Conservation (phyloP, 2,329 filamentous ascomycete genomes). For the Pseudopithomyces maydicus region DNA sequence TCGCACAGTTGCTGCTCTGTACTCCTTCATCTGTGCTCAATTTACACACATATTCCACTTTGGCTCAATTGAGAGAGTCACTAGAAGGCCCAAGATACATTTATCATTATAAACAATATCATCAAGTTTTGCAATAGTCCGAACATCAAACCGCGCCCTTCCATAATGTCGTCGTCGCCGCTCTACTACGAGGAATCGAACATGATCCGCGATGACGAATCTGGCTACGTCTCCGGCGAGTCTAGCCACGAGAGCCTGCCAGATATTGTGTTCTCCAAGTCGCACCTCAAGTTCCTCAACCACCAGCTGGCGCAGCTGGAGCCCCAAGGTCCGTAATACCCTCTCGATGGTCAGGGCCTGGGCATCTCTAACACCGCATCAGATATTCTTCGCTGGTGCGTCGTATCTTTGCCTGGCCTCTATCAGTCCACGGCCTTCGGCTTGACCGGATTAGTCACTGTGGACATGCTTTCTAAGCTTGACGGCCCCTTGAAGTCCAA, state of each 20-base stretch:
- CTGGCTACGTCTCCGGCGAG: slow-evolving; percentile 78
- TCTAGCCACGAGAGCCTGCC: slow-evolving; percentile 69
- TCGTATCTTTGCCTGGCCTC: slow-evolving; percentile 85
- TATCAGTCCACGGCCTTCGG: slow-evolving; percentile 63
- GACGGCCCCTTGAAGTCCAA: slow-evolving; percentile 62
- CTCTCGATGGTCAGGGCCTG: slow-evolving; percentile 11
- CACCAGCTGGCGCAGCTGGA: slow-evolving; percentile 84
- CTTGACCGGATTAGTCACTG: slow-evolving; percentile 56
- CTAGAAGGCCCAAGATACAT: background rate
- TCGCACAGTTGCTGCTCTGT: slow-evolving; percentile 4
- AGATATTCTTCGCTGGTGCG: slow-evolving; percentile 92
- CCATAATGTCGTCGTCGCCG: slow-evolving; percentile 32
- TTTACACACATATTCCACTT: background rate
- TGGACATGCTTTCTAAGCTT: slow-evolving; percentile 76
- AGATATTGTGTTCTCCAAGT: slow-evolving; percentile 81
- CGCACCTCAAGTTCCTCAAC: slow-evolving; percentile 91
- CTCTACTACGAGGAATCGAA: slow-evolving; percentile 32
- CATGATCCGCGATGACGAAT: slow-evolving; percentile 62
- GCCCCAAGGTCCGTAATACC: slow-evolving; percentile 65
- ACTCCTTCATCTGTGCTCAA: background rate
- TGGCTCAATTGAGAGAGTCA: background rate
- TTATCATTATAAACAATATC: background rate
- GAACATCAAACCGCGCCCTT: background rate
- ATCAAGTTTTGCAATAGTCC: background rate
- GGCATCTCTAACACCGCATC: slow-evolving; percentile 27